These are phyloP conservation scores for Kappamyces sp. DNA, from an alignment of 192 early-diverging fungal genomes.

Conservation along the genomic window DNA sequence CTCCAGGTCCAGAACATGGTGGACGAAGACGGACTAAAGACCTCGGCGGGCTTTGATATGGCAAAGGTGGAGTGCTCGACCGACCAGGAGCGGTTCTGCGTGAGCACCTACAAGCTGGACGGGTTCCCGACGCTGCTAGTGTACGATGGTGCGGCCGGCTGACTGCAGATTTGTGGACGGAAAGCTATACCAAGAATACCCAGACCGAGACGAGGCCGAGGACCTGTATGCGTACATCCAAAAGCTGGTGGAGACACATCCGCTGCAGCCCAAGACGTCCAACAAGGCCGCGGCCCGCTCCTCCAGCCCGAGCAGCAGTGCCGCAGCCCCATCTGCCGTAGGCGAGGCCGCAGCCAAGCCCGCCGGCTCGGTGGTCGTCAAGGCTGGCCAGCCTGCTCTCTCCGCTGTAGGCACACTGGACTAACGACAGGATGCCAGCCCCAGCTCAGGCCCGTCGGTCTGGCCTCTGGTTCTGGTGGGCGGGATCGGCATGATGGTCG, in stretches of 20 bases:
- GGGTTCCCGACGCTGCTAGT: constrained; percentile 10
- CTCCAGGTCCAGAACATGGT: constrained; percentile 12
- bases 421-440: too few species aligned
- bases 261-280: neutral
- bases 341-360: too few species aligned
- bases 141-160: too few species aligned
- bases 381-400: too few species aligned
- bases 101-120: neutral
- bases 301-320: too few species aligned
- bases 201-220: constrained; percentile 6
- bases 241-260: constrained; percentile 2
- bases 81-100: constrained; percentile 12
- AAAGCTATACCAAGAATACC: constrained; percentile 10
- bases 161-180: neutral
- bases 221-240: constrained; percentile 6
- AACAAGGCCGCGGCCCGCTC: too few species aligned
- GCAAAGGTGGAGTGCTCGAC: constrained; percentile 8
- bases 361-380: too few species aligned
- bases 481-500: too few species aligned
- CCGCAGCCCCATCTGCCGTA: too few species aligned
- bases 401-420: too few species aligned
- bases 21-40: constrained; percentile 6
- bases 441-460: too few species aligned
- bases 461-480: too few species aligned
- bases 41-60: neutral